A percentile compares a stretch with the other conserved stretches of the same genome.
Evolutionary conservation across 352 stramenopile species (phyloP).

Genomic region (Globisporangium paroecandrum): DNA sequence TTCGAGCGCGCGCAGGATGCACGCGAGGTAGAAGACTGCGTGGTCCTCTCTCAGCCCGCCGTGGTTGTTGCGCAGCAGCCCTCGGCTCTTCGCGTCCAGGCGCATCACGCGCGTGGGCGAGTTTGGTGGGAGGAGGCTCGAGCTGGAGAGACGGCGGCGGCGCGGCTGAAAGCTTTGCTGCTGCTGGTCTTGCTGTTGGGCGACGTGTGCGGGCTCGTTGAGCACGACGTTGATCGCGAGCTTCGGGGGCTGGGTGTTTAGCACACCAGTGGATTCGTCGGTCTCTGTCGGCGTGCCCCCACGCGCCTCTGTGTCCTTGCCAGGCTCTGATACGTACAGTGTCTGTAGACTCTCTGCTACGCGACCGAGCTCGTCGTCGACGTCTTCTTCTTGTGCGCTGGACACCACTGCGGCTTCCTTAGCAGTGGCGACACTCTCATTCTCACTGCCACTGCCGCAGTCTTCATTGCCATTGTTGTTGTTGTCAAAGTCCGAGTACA

Average conservation of each 20-base stretch:
- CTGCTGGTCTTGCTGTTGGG: constrained; percentile 1
- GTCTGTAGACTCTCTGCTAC: not conserved
- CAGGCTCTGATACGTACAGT: not conserved
- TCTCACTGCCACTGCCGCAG: constrained; percentile 6
- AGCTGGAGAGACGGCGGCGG: not conserved
- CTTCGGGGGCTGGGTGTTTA: not conserved
- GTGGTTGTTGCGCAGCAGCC: constrained; percentile 42
- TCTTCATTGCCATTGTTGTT: constrained; percentile 24
- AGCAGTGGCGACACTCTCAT: not conserved
- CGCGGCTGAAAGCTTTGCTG: not conserved
- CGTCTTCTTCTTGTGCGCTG: not conserved
- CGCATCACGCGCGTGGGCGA: constrained; percentile 9
- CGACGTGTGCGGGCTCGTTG: not conserved
- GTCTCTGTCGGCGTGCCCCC: not conserved
- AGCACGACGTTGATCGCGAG: not conserved
- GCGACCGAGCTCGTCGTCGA: not conserved
- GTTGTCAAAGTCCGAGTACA: constrained; percentile 55
- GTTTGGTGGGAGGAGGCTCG: not conserved
- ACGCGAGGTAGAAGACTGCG: constrained; percentile 88
- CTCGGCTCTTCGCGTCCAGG: constrained; percentile 30
- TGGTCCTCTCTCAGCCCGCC: constrained; percentile 53
- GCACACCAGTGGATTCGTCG: too few relatives aligned
- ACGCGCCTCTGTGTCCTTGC: constrained; percentile 12
- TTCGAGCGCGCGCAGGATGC: constrained; percentile 77
- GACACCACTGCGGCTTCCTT: not conserved